These are phyloP conservation scores for Talaromyces sp. DNA, from an alignment of 2,329 filamentous ascomycete genomes.

Conservation along the genomic window DNA sequence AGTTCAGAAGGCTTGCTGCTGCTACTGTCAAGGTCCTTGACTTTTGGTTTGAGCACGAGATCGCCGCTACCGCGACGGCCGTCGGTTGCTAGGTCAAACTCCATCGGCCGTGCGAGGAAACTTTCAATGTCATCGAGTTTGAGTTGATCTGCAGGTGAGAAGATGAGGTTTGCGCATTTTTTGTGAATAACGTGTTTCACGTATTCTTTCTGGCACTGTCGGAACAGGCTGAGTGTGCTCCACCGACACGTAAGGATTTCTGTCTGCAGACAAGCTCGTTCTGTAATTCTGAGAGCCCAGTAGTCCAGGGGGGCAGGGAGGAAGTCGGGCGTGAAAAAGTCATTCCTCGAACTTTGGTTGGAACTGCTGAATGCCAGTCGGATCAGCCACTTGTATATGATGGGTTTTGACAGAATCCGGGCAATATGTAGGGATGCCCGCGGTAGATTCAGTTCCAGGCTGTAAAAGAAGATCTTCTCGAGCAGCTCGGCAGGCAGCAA, in stretches of 20 bases:
- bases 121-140: constrained; percentile 20
- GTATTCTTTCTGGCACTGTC: constrained; percentile 36
- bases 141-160: constrained; percentile 20
- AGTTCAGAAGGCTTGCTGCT: constrained; percentile 14
- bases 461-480: constrained; percentile 47
- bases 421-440: constrained; percentile 40
- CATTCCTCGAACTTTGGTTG: constrained; percentile 24
- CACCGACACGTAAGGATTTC: constrained; percentile 34
- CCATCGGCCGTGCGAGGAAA: constrained; percentile 19
- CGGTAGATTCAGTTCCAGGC: constrained; percentile 44
- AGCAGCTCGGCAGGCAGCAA: constrained; percentile 45
- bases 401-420: constrained; percentile 31
- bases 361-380: constrained; percentile 38
- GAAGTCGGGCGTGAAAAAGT: constrained; percentile 35
- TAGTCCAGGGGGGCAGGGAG: constrained; percentile 32
- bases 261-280: constrained; percentile 31
- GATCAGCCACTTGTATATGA: constrained; percentile 41
- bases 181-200: constrained; percentile 28
- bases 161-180: constrained; percentile 24
- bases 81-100: constrained; percentile 17
- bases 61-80: constrained; percentile 21
- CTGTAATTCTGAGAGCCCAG: constrained; percentile 22
- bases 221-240: constrained; percentile 35
- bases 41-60: constrained; percentile 2
- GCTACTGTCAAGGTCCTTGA: neutral